Evolutionary conservation across 306 rosid species (phyloP).

Genomic region (Inga leiocalycina): DNA sequence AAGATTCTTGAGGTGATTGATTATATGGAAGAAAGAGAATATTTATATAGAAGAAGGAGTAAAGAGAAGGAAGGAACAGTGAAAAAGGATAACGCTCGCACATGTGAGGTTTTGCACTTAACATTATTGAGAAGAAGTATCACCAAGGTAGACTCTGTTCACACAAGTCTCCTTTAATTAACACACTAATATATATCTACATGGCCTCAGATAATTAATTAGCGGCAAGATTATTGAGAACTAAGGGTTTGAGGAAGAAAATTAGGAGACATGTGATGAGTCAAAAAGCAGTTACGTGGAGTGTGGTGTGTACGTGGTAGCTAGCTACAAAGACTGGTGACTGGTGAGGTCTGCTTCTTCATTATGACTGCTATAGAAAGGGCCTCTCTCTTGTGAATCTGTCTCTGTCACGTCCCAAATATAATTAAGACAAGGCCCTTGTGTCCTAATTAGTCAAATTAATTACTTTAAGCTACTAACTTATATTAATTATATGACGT

Average conservation of each 20-base stretch:
- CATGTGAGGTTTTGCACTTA: neutral
- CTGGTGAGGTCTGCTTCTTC: neutral
- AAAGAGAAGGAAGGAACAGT: neutral
- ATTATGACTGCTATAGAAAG: neutral
- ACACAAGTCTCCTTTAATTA: too few relatives aligned
- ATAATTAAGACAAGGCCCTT: neutral
- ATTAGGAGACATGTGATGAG: neutral
- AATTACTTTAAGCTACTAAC: too few relatives aligned
- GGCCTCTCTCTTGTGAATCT: neutral
- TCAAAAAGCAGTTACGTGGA: neutral
- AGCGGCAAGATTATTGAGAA: too few relatives aligned
- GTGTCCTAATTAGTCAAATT: neutral
- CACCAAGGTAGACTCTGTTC: neutral
- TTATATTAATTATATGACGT: neutral
- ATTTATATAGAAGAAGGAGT: neutral
- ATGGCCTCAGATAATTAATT: too few relatives aligned
- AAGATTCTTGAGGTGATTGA: neutral
- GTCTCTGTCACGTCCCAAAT: neutral
- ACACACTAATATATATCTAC: too few relatives aligned
- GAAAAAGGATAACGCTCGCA: neutral
- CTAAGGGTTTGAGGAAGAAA: neutral
- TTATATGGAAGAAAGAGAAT: neutral
- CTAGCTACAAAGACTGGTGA: neutral
- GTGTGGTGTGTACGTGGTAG: neutral
- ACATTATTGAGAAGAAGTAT: neutral